Base-by-base conservation (phyloP, 495 filamentous ascomycete species). In the Amphirosellinia nigrospora region DNA sequence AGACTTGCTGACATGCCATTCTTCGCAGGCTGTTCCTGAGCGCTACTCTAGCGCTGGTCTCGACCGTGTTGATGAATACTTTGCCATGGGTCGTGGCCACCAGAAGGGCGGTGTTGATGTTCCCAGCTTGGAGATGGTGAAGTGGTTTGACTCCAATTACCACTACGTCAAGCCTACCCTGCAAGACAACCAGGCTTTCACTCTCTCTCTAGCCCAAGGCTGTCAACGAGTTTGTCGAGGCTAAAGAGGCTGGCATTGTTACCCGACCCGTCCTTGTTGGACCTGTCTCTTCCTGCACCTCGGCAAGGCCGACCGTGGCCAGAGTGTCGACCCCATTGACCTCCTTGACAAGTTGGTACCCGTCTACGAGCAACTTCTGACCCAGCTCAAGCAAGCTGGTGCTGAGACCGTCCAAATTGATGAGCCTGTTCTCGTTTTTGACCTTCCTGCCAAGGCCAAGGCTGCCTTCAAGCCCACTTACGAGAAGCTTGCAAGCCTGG, bases 71-170 rank as follows among this genome's bases (percentile, higher is more conserved):
- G 96, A 98, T 85, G 92, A 96, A 82, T 98, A 96, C 91, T 99
- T 98, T 81, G 96, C 96, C 80, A 97, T 98, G 96, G 96, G 96
- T 78, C 91, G 96, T 89, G 96, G 96, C 81, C 94, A 93, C 82
- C 96, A 99, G 84, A 94, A 92, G 87, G 86, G 87, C 67, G 93
- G 90, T 73, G 88, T 99, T 73, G 96, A 99, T 85, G 96, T 99
- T 75, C 94, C 95, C 59, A 86, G 85, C 77, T 86, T 98, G 81
- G 96, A 99, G 87, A 99, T 99, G 96, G 96, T 99, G 65, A 99
- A 99, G 86, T 99, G 96, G 96, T 99, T 99, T 81, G 96, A 99
- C 88, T 97, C 93, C 73, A 99, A 99, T 91, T 99, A 99, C 89
- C 96, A 99, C 88, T 98, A 98, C 86, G 96, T 98, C 83, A 98